Evolutionary conservation across 805 yeast species (phyloP).

Genomic region (Candida andamanensis): DNA sequence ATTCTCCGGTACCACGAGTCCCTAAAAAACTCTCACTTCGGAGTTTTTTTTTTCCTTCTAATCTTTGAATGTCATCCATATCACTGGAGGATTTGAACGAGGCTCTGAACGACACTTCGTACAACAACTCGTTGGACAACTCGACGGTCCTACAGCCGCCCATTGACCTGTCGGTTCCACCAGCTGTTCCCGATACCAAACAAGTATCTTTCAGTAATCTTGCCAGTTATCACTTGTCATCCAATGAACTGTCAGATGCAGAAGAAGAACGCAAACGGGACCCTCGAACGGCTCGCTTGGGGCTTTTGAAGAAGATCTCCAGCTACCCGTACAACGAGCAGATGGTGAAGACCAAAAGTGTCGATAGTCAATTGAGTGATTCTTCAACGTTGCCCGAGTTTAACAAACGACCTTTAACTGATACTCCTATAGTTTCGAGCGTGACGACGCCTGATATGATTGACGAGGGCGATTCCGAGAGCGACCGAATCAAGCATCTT

Average conservation of each 20-base stretch:
- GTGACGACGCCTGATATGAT: conserved; percentile 48
- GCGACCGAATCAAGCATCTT: conserved; percentile 12
- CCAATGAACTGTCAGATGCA: conserved; percentile 9
- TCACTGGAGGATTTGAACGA: no score
- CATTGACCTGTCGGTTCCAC: no score
- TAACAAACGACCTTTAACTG: conserved; percentile 67
- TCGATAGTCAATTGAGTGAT: conserved; percentile 12
- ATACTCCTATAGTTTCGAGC: conserved; percentile 63
- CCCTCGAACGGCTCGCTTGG: background rate
- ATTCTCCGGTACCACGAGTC: no score
- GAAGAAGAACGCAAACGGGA: conserved; percentile 5
- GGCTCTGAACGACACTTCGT: no score
- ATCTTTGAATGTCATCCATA: no score
- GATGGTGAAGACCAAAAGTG: conserved; percentile 11
- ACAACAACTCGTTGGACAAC: no score
- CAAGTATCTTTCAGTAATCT: conserved; percentile 9
- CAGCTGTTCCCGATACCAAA: conserved; percentile 4
- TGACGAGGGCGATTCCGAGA: conserved; percentile 15
- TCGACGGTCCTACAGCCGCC: no score
- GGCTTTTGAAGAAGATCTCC: conserved; percentile 11
- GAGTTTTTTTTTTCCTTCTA: no score
- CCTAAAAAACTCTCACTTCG: no score
- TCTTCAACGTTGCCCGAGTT: conserved; percentile 45
- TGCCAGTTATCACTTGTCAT: conserved; percentile 7
- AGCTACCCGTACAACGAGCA: conserved; percentile 14